A percentile compares a stretch with the other conserved stretches of the same genome.
These are phyloP conservation scores for Anisogramma anomala DNA, from an alignment of 2,329 filamentous ascomycete genomes.

Conservation along the genomic window DNA sequence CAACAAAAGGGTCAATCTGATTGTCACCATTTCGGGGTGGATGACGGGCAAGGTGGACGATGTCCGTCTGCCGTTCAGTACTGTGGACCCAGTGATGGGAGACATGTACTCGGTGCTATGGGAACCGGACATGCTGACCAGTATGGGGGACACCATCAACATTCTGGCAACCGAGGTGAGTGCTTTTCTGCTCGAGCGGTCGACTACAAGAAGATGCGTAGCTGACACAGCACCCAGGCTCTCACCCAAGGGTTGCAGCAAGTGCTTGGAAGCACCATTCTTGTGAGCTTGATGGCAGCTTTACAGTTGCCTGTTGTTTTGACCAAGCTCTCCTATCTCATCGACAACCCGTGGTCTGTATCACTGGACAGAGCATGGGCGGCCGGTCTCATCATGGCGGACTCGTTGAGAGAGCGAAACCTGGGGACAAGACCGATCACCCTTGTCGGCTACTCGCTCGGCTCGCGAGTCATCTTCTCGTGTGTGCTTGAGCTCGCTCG, in stretches of 20 bases:
- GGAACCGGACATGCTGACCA: slow-evolving; percentile 96
- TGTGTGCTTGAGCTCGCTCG: slow-evolving; percentile 78
- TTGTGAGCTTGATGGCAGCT: slow-evolving; percentile 83
- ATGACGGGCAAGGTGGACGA: slow-evolving; percentile 98
- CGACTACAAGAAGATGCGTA: slow-evolving; percentile 7
- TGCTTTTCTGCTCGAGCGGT: slow-evolving; percentile 20
- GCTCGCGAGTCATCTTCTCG: slow-evolving; percentile 83
- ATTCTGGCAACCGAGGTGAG: slow-evolving; percentile 91
- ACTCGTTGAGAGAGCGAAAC: slow-evolving; percentile 85
- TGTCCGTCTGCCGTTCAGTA: slow-evolving; percentile 88
- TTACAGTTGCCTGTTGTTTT: slow-evolving; percentile 85
- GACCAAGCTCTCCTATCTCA: slow-evolving; percentile 88
- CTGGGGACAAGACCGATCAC: slow-evolving; percentile 85
- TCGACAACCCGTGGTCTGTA: slow-evolving; percentile 98
- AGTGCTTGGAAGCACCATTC: slow-evolving; percentile 78
- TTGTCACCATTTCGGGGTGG: slow-evolving; percentile 93
- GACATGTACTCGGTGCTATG: slow-evolving; percentile 94
- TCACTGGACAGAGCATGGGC: slow-evolving; percentile 81
- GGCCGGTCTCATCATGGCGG: slow-evolving; percentile 83
- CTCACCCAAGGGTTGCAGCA: slow-evolving; percentile 94
- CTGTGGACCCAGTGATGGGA: slow-evolving; percentile 94
- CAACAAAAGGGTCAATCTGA: slow-evolving; percentile 92
- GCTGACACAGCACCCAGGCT: slow-evolving; percentile 48
- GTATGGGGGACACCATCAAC: slow-evolving; percentile 97
- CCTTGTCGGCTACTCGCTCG: slow-evolving; percentile 87